Evolutionary conservation across 2,329 filamentous ascomycete species (phyloP), one percentile per base, ranked within the genome.

Genomic region (Ascosphaera apis): DNA sequence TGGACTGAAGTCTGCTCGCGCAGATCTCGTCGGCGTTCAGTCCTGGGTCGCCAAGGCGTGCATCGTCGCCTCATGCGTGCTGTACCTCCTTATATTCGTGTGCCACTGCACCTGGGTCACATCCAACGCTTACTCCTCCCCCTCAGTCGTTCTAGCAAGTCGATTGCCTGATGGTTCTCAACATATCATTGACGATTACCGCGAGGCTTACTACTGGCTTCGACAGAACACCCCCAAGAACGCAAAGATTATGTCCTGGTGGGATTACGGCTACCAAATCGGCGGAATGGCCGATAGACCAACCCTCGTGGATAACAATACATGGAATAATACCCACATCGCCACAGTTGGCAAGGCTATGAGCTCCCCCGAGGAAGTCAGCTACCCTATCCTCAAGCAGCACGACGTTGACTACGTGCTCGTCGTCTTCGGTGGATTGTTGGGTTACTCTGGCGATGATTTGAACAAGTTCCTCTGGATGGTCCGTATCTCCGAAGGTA

Each of bases 391-490:
- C 53, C 86, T 98, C 71, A 78, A 84, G 45, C 82, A 95, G 57
- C 88, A 98, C 51, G 88, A 98, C 58, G 88, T 98, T 2, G 86
- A 98, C 58, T 98, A 98, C 48, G 82, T 98, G n/a, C 66, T 98
- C 37, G 74, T 98, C 15, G 88, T 98, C 38, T 98, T 95, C 48
- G 88, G 88, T 49, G 88, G 82, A 53, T 71, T 98, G 39, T 66
- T 98, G 28, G 91, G 91, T 38, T 98, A 98, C 63, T 93, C 84
- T 36, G 88, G 88, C 43, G 88, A 98, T 48, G 88, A 98, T 52
- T 92, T 98, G 63, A 98, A 98, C 67, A 98, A 98, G 63, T 98
- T 98, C 66, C 65, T 98, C 47, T 98, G 88, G 88, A 98, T 98
- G 91, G 84, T 98, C 39, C 74, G 88, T 53, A 98, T 98, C 51